Evolutionary conservation across 2,329 filamentous ascomycete species (phyloP), one percentile per base, ranked within the genome.

Genomic region (Aulographum hederae): DNA sequence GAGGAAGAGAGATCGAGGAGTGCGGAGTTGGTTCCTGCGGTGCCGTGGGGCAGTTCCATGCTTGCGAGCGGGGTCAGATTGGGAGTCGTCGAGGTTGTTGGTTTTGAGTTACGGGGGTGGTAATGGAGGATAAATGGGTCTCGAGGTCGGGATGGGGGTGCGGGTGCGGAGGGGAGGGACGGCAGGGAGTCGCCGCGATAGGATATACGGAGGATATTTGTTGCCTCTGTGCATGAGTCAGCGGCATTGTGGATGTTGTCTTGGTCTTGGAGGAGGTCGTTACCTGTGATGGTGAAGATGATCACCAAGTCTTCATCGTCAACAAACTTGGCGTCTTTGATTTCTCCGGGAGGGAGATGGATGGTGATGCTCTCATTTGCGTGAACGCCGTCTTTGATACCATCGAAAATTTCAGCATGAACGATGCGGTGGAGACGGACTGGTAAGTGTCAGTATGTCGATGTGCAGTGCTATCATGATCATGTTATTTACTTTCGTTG

Each of bases 311-410:
- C 60, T 10, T 61, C 51, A 34, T 77, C 68, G 41, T 76, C 63
- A 27, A 79, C 61, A 43, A 84, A 81, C 44, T 75, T 73, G 11
- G 77, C 49, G 45, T 82, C 74, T 14, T 69, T 48, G 12, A 74
- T 51, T n/a, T 48, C 53, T 4, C 52, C 43, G 1, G 49, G 53
- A 2, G 19, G 5, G 38, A 52, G 46, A 17, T 33, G 48, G 33
- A 58, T 57, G 41, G 67, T 78, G 35, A 75, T 67, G 25, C 69
- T 69, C 32, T 73, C 40, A 34, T 46, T 40, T 17, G 37, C 30
- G 29, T 36, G 37, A 2, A 48, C 35, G 26, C 44, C 39, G 19
- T 52, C 46, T 3, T 47, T 45, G 12, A 52, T 48, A 25, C 42
- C n/a, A 47, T 56, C 27, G 63, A 46, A 27, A 54, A 62, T 27